Conservation (phyloP, 352 stramenopile species). For the Phytophthora idaei region DNA sequence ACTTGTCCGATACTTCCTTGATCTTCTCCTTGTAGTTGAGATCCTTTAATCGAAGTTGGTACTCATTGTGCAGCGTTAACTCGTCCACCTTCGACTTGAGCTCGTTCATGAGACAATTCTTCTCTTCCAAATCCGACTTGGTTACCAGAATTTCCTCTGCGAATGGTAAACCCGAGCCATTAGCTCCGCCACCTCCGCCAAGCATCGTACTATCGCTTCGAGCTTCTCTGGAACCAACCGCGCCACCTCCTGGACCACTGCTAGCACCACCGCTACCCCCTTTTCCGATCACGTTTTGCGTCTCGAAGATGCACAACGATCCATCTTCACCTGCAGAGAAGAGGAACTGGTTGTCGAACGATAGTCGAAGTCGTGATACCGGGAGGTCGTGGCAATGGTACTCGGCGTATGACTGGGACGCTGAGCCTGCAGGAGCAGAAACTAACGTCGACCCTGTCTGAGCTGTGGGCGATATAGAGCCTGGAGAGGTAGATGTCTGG, state of each 20-base stretch:
- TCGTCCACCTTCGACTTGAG: conserved; percentile 96
- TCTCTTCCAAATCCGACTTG: conserved; percentile 94
- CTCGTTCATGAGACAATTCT: conserved; percentile 91
- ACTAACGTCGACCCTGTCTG: conserved; percentile 25
- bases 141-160: conserved; percentile 94
- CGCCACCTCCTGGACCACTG: conserved; percentile 32
- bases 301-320: conserved; percentile 92
- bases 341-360: conserved; percentile 92
- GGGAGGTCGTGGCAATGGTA: conserved; percentile 85
- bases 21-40: conserved; percentile 97
- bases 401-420: conserved; percentile 50
- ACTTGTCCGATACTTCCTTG: conserved; percentile 95
- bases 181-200: conserved; percentile 40
- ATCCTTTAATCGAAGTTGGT: conserved; percentile 94
- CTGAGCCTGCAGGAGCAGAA: conserved; percentile 18
- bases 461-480: conserved; percentile 18
- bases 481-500: conserved; percentile 20
- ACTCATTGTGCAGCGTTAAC: conserved; percentile 94
- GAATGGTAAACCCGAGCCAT: conserved; percentile 77
- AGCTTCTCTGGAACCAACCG: conserved; percentile 30
- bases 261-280: conserved; percentile 23
- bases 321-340: conserved; percentile 94
- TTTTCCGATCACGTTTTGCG: conserved; percentile 59
- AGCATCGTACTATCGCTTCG: conserved; percentile 39
- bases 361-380: conserved; percentile 74